These are phyloP conservation scores for Theobroma cacao DNA, from an alignment of 345 rosid species.

Conservation along the genomic window DNA sequence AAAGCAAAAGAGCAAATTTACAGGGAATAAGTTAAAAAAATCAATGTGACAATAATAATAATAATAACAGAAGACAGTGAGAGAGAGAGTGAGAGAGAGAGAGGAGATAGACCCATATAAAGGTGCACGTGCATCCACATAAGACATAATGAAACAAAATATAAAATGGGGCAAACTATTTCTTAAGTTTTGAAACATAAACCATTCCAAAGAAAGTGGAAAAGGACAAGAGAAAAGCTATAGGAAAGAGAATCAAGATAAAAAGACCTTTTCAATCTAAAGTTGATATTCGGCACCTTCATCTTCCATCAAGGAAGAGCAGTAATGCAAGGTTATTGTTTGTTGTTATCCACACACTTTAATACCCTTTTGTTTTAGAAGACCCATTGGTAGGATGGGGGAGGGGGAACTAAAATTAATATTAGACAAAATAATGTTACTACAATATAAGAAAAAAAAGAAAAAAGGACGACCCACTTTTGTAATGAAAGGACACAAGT, in stretches of 20 bases:
- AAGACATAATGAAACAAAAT: not conserved
- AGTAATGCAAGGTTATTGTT: not conserved
- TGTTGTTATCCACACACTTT: not conserved
- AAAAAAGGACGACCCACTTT: conserved; percentile 53
- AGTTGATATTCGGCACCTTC: not conserved
- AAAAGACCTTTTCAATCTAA: not conserved
- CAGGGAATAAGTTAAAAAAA: not conserved
- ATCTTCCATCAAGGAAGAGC: not conserved
- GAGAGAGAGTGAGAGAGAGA: not conserved
- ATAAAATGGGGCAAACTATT: not conserved
- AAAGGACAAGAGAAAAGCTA: not conserved
- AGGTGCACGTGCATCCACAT: not conserved
- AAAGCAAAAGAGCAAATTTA: not conserved
- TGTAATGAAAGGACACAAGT: conserved; percentile 74
- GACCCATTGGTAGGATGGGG: not conserved
- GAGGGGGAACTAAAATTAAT: not conserved
- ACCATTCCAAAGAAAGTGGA: not conserved
- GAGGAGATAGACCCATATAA: not conserved
- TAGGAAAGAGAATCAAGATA: not conserved
- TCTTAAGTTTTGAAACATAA: not conserved
- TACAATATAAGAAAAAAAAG: conserved; percentile 16
- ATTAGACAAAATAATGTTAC: not conserved
- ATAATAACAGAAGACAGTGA: not conserved
- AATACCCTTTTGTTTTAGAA: not conserved
- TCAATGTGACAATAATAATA: not conserved